Conservation (phyloP, 345 rosid species). For the Limnanthes douglasii region DNA sequence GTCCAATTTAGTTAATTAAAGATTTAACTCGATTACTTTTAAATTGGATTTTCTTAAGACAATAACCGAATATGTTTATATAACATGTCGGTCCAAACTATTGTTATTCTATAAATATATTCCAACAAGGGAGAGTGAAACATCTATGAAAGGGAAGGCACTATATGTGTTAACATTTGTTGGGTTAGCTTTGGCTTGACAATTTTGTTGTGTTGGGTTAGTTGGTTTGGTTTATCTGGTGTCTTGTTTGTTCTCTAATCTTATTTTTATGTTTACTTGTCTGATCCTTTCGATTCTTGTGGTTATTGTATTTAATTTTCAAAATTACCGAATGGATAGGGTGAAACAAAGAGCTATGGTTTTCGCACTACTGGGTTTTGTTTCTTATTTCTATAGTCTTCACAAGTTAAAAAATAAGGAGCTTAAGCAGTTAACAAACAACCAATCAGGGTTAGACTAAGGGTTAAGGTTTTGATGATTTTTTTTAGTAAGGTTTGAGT, state of each 20-base stretch:
- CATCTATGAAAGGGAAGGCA: constrained; percentile 9
- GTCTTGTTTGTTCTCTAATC: constrained; percentile 26
- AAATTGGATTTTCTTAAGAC: too few species aligned
- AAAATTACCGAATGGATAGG: constrained; percentile 12
- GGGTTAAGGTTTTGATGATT: too few species aligned
- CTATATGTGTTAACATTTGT: constrained; percentile 10
- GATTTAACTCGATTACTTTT: too few species aligned
- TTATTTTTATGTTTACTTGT: constrained; percentile 9
- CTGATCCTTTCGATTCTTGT: constrained; percentile 13
- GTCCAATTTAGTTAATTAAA: too few species aligned
- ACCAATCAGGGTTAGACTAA: too few species aligned
- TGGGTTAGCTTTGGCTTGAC: constrained; percentile 15
- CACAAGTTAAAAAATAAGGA: constrained; percentile 9
- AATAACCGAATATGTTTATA: too few species aligned
- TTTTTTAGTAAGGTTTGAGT: too few species aligned
- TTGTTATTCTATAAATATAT: too few species aligned
- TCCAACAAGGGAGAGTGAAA: constrained; percentile 2
- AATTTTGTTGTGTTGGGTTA: constrained; percentile 17
- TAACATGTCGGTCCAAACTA: too few species aligned
- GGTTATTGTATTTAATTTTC: constrained; percentile 13
- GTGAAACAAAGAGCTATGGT: constrained; percentile 15
- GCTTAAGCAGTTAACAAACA: constrained; percentile 1
- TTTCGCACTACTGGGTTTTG: constrained; percentile 11
- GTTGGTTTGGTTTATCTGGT: constrained; percentile 20
- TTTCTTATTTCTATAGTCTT: constrained; percentile 8